Evolutionary conservation across 495 filamentous ascomycete genomes (phyloP).

Genomic region (Aspergillus cristatus): DNA sequence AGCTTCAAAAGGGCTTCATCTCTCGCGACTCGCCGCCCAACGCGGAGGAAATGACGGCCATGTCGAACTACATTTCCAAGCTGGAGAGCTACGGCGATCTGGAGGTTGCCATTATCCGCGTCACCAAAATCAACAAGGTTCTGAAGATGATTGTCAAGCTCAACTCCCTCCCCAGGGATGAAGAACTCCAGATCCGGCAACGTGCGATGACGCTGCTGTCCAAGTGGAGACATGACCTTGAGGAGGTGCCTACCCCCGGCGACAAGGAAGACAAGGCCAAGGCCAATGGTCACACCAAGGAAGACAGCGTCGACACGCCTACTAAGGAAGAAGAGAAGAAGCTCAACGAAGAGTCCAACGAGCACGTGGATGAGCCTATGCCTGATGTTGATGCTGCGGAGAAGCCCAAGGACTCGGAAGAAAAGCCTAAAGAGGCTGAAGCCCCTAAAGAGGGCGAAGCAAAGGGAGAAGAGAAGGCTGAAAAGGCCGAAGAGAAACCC

Average conservation of each 20-base stretch:
- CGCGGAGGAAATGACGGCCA: slow-evolving; percentile 77
- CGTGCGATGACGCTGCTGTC: slow-evolving; percentile 64
- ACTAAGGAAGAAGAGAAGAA: slow-evolving; percentile 32
- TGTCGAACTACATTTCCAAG: slow-evolving; percentile 71
- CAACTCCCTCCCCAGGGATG: slow-evolving; percentile 68
- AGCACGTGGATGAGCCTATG: slow-evolving; percentile 32
- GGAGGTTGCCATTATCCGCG: slow-evolving; percentile 73
- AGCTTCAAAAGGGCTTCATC: slow-evolving; percentile 84
- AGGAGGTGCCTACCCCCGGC: slow-evolving; percentile 38
- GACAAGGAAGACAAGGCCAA: slow-evolving; percentile 37
- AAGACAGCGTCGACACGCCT: slow-evolving; percentile 31
- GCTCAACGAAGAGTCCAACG: slow-evolving; percentile 29
- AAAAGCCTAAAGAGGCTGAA: slow-evolving; percentile 11
- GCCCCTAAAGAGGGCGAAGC: slow-evolving; percentile 10
- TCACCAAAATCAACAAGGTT: slow-evolving; percentile 91
- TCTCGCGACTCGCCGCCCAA: slow-evolving; percentile 70
- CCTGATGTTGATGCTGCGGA: slow-evolving; percentile 22
- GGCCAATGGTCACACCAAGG: slow-evolving; percentile 45
- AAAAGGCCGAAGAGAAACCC: slow-evolving; percentile 4
- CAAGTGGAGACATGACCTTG: slow-evolving; percentile 75
- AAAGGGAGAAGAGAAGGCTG: slow-evolving; percentile 7
- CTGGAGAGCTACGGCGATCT: slow-evolving; percentile 71
- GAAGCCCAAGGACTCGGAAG: slow-evolving; percentile 11
- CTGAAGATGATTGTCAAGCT: slow-evolving; percentile 84
- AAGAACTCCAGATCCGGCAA: slow-evolving; percentile 74